Percentiles rank a stretch among this genome's conserved stretches.
Evolutionary conservation across 495 filamentous ascomycete genomes (phyloP).

Genomic region (Lepidopterella palustris): DNA sequence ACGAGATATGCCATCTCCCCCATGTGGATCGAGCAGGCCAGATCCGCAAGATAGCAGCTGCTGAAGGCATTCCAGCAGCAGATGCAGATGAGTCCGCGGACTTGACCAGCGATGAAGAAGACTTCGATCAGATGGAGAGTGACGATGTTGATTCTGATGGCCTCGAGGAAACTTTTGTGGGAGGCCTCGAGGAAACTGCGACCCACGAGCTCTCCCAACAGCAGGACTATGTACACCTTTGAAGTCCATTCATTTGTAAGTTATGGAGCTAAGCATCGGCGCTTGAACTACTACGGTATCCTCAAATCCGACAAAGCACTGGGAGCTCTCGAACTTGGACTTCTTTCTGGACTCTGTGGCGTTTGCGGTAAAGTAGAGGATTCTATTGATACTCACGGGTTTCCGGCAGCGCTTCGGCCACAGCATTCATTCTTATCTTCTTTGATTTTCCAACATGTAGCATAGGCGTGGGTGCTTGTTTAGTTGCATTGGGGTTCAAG

Average conservation of each 20-base stretch:
- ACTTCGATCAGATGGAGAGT: constrained; percentile 64
- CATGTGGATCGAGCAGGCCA: constrained; percentile 82
- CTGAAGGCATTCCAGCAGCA: not conserved
- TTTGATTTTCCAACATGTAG: not conserved
- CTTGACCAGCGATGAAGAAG: constrained; percentile 78
- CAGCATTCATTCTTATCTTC: not conserved
- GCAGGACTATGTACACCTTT: constrained; percentile 63
- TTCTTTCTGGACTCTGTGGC: not conserved
- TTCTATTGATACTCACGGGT: not conserved
- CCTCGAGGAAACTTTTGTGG: constrained; percentile 47
- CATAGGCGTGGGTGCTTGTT: not conserved
- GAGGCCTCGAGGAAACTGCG: constrained; percentile 39
- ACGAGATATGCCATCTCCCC: constrained; percentile 73
- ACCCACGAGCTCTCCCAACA: constrained; percentile 52
- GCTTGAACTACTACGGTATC: not conserved
- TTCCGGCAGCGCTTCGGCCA: not conserved
- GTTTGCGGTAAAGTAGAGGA: not conserved
- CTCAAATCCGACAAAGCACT: not conserved
- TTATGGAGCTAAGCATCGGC: not conserved
- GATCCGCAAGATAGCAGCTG: constrained; percentile 52
- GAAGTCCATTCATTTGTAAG: constrained; percentile 12
- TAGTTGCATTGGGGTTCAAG: not conserved
- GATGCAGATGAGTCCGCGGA: constrained; percentile 61
- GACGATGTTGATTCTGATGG: constrained; percentile 87
- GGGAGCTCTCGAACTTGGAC: not conserved